Evolutionary conservation across 257 asterid species (phyloP).

Genomic region (Solanum piurae): DNA sequence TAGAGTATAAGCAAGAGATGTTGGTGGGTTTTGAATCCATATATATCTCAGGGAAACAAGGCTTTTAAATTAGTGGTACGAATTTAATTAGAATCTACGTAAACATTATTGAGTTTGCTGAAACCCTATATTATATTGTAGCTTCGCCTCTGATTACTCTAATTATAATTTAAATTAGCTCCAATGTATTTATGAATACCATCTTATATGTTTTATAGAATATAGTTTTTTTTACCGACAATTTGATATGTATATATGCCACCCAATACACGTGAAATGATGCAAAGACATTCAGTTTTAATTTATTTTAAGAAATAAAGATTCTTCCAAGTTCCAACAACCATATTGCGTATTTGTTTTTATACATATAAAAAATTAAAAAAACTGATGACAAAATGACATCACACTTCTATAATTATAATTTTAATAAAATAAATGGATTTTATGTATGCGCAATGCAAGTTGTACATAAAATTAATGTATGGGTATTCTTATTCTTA

Average conservation of each 20-base stretch:
- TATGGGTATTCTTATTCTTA: rapidly evolving
- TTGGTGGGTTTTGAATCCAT: not conserved
- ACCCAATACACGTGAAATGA: not conserved
- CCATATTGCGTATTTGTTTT: not conserved
- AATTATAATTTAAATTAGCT: not conserved
- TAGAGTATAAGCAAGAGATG: no score
- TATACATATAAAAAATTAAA: no score
- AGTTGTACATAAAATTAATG: not conserved
- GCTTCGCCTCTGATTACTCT: not conserved
- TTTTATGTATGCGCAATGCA: not conserved
- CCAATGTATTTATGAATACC: not conserved
- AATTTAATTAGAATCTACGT: no score
- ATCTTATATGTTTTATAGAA: not conserved
- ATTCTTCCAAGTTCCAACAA: not conserved
- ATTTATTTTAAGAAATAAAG: not conserved
- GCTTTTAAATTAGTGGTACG: not conserved
- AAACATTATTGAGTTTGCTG: no score
- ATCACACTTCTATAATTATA: not conserved
- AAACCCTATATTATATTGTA: no score
- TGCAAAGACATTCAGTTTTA: not conserved
- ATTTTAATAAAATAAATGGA: not conserved
- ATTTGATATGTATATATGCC: not conserved
- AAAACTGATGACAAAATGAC: not conserved
- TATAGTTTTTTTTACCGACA: not conserved
- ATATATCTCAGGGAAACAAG: not conserved